Base-by-base conservation (phyloP, 208 protist species). In the Leishmania martiniquensis region DNA sequence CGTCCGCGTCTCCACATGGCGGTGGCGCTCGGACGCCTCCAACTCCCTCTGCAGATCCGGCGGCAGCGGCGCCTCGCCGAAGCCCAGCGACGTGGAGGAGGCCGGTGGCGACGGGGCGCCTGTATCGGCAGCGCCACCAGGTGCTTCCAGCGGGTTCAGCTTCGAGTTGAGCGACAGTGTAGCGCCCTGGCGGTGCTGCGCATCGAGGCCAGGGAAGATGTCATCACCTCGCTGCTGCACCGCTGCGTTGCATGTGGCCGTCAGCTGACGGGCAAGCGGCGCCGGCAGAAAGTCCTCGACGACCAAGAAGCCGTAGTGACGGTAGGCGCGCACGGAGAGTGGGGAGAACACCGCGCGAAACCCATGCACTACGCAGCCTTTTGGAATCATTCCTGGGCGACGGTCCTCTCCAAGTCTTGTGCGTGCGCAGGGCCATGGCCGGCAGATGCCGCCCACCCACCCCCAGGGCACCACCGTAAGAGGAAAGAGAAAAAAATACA, bases 151-250 rank as follows among this genome's bases (percentile, higher is more conserved):
- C 3, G 81, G 78, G 17, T 70, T 60, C 80, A 88, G 72, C 15
- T 76, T 66, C 2, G 81, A 85, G 45, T 84, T 63, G 37, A 92
- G 81, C 0, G 81, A 63, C 0, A 85, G 44, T 32, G 74, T 85
- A 17, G 85, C 84, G 54, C 80, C 82, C 70, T 85, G 72, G n/a
- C 74, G 80, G 37, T 84, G 80, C 29, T 91, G 80, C 7, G 85
- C 80, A 76, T 96, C 92, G 37, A 93, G 80, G 32, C 78, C 92
- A 9, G 92, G 92, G 65, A 94, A 94, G 32, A 92, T 68, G 57
- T 84, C 68, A 0, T 72, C 47, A 47, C 92, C 92, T 25, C 92
- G 81, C 7, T 69, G 34, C 22, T 70, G 51, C 5, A 76, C 90
- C 20, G 83, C 81, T 0, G 65, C 63, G 52, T 80, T 82, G 66